These are phyloP conservation scores for Aspergillus hiratsukae DNA, from an alignment of 2,329 filamentous ascomycete species.

Conservation along the genomic window DNA sequence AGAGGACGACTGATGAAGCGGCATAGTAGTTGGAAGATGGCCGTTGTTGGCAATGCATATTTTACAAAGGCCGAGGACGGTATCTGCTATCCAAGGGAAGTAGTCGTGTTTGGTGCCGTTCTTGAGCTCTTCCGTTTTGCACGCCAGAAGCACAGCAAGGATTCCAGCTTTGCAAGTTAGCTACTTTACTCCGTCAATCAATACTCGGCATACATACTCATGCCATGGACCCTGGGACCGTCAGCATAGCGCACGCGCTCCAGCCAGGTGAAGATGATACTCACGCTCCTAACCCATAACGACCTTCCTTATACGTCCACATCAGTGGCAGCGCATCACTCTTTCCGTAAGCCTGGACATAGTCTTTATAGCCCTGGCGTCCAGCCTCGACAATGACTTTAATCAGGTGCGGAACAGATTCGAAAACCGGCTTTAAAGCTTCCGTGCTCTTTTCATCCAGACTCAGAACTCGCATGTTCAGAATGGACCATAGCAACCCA, in stretches of 20 bases:
- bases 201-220: constrained; percentile 11
- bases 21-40: constrained; percentile 37
- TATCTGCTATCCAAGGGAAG: constrained; percentile 30
- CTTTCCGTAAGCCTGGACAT: constrained; percentile 25
- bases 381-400: constrained; percentile 32
- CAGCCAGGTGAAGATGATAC: constrained; percentile 10
- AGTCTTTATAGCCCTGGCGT: constrained; percentile 27
- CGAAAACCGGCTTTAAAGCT: constrained; percentile 21
- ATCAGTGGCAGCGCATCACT: constrained; percentile 35
- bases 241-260: background rate
- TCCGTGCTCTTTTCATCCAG: constrained; percentile 18
- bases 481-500: constrained; percentile 33
- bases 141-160: constrained; percentile 33
- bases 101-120: constrained; percentile 18
- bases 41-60: constrained; percentile 32
- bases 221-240: constrained; percentile 25
- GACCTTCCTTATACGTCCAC: constrained; percentile 36
- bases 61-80: constrained; percentile 34
- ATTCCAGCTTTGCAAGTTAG: constrained; percentile 30
- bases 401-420: constrained; percentile 27
- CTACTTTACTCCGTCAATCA: background rate
- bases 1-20: constrained; percentile 17
- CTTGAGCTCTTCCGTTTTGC: constrained; percentile 27
- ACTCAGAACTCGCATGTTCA: constrained; percentile 30
- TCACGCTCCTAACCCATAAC: constrained; percentile 37